Evolutionary conservation across 345 rosid species (phyloP).

Genomic region (Lenwebbia sp.): DNA sequence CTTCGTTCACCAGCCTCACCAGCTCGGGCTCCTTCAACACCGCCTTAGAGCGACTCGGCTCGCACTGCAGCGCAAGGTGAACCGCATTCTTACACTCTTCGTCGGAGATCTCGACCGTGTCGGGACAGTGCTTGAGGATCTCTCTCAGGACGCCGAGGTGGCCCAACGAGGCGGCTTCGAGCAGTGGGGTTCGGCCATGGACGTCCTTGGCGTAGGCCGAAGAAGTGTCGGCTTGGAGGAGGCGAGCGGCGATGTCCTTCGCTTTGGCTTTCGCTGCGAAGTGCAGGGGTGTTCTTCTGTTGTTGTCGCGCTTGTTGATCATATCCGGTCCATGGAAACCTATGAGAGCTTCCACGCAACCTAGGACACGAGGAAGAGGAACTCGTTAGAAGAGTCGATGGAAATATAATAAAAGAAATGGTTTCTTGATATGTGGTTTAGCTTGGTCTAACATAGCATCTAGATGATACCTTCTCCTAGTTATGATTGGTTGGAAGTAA

Average conservation of each 20-base stretch:
- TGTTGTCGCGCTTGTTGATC: not conserved
- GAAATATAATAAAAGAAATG: not conserved
- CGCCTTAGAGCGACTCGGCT: not conserved
- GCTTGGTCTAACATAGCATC: no score
- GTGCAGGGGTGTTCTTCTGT: not conserved
- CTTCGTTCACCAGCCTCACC: not conserved
- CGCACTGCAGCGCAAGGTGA: not conserved
- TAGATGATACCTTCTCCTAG: no score
- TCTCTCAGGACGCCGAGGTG: not conserved
- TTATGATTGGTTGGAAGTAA: no score
- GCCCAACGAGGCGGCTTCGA: not conserved
- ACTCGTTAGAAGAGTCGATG: not conserved
- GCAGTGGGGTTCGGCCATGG: not conserved
- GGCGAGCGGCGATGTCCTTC: not conserved
- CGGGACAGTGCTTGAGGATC: not conserved
- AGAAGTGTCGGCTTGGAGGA: not conserved
- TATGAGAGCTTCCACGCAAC: not conserved
- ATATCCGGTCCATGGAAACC: not conserved
- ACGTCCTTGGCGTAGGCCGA: not conserved
- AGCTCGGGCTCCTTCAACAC: not conserved
- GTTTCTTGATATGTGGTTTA: no score
- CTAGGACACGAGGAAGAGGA: not conserved
- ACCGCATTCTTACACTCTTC: not conserved
- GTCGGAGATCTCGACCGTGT: not conserved
- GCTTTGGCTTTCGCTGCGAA: not conserved